Evolutionary conservation across 768 basidiomycete genomes (phyloP).

Genomic region (Cubamyces lactineus): DNA sequence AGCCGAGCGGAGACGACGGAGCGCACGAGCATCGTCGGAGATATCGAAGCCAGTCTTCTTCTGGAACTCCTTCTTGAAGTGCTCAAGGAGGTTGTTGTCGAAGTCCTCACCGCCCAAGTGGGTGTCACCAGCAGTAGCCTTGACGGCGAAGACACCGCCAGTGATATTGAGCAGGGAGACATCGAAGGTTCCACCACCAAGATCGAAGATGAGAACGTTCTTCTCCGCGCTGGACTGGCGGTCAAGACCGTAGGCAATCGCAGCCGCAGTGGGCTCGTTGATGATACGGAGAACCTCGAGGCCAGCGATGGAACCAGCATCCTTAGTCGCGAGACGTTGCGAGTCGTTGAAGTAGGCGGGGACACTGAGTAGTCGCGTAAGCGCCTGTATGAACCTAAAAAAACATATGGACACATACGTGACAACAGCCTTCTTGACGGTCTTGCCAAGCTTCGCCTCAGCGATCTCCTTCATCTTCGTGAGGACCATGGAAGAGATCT

Average conservation of each 20-base stretch:
- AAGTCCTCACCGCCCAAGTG: constrained; percentile 99
- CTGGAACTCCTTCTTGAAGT: constrained; percentile 99
- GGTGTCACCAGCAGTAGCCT: constrained; percentile 99
- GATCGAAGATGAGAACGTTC: constrained; percentile 99
- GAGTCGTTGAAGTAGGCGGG: constrained; percentile 99
- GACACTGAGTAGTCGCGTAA: constrained; percentile 51
- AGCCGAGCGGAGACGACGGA: constrained; percentile 93
- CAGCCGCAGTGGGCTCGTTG: constrained; percentile 99
- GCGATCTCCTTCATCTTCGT: constrained; percentile 99
- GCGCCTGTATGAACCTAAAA: constrained; percentile 10
- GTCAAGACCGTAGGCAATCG: constrained; percentile 98
- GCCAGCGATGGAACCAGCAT: constrained; percentile 96
- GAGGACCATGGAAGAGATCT: constrained; percentile 99
- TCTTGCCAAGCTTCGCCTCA: constrained; percentile 98
- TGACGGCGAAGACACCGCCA: constrained; percentile 98
- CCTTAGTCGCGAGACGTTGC: constrained; percentile 98
- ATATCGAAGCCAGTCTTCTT: constrained; percentile 96
- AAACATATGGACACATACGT: constrained; percentile 61
- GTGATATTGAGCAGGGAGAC: constrained; percentile 97
- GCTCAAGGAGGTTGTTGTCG: constrained; percentile 95
- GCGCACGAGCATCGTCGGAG: constrained; percentile 94
- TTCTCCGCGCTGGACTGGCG: constrained; percentile 93
- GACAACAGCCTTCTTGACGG: constrained; percentile 98
- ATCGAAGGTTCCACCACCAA: constrained; percentile 99
- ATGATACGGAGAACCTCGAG: constrained; percentile 99